These are phyloP conservation scores for Neurospora sp. DNA, from an alignment of 2,329 filamentous ascomycete species.

Conservation along the genomic window DNA sequence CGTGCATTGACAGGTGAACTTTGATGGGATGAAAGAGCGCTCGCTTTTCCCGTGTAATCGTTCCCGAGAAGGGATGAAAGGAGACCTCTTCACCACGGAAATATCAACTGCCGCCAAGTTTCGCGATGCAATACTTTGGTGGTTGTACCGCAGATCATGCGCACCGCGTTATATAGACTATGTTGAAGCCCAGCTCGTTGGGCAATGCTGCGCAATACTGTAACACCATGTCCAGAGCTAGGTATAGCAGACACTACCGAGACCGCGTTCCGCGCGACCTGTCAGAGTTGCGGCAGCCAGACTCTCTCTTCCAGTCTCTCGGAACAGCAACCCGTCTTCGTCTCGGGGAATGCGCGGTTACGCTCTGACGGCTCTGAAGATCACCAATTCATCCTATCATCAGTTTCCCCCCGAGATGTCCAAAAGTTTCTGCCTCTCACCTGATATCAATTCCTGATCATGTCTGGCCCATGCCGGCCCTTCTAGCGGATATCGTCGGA, in stretches of 20 bases:
- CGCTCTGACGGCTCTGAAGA: background rate
- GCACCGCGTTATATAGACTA: background rate
- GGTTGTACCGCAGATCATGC: background rate
- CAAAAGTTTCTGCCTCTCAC: conserved; percentile 17
- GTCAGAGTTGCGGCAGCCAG: too few species aligned
- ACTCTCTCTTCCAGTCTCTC: conserved; percentile 2
- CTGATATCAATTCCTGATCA: conserved; percentile 11
- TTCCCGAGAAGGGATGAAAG: background rate
- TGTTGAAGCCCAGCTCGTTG: background rate
- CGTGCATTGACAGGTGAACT: background rate
- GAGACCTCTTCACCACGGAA: background rate
- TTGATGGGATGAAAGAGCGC: background rate
- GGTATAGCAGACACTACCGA: too few species aligned
- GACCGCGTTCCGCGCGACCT: too few species aligned
- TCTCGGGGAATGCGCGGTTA: background rate
- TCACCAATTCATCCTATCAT: background rate
- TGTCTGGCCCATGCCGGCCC: conserved; percentile 1
- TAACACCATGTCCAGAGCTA: background rate
- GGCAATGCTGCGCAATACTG: background rate
- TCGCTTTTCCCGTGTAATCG: background rate
- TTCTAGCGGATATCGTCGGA: conserved; percentile 13
- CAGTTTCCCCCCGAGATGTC: conserved; percentile 5
- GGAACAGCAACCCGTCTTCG: background rate
- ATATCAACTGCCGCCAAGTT: background rate
- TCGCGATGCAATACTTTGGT: background rate